Evolutionary conservation across 305 asterid species (phyloP), one percentile per base, ranked within the genome.

Genomic region (Solanum hybrid): DNA sequence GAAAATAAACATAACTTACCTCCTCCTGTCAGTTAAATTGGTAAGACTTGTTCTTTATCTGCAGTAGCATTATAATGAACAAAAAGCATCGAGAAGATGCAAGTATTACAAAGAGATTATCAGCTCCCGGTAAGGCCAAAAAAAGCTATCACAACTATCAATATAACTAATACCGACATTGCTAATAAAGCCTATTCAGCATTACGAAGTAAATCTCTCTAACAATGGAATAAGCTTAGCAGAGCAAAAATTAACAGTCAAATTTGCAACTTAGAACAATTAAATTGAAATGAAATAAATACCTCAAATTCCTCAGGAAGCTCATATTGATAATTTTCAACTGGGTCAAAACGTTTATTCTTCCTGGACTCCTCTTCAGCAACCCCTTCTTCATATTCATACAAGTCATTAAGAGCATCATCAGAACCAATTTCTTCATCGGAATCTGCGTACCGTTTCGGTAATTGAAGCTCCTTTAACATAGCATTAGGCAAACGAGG

Each of bases 271-370:
- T 1, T 0, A 45, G 61, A 45, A 45, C 68, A 15, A 51, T 2
- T 22, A 61, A 65, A 65, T 65, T 65, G 73, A 65, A 65, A 65
- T 65, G 73, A 65, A 65, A 70, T 10, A 26, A 10, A 26, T 72
- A 95, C 99, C 99, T 96, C 92, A 91, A 95, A 96, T 79, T 95
- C 93, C 33, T 94, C 93, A 86, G 98, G 97, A 85, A 97, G 98
- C 65, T 89, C 87, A 57, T 82, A 75, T 24, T 75, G 93, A 9
- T 91, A 95, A 89, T 97, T 97, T 2, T 95, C 98, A 89, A 97
- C 98, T 37, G 95, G 90, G 79, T 96, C 99, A 75, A 92, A 97
- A n/a, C 99, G 94, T 91, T 84, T 91, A 81, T 96, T 97, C 93
- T 94, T 96, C 91, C 51, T 94, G 2, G 94, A 91, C 85, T 97